Percentiles rank a stretch among this genome's conserved stretches.
These are phyloP conservation scores for Paramecium caudatum DNA, from an alignment of 73 alveolate genomes.

Conservation along the genomic window DNA sequence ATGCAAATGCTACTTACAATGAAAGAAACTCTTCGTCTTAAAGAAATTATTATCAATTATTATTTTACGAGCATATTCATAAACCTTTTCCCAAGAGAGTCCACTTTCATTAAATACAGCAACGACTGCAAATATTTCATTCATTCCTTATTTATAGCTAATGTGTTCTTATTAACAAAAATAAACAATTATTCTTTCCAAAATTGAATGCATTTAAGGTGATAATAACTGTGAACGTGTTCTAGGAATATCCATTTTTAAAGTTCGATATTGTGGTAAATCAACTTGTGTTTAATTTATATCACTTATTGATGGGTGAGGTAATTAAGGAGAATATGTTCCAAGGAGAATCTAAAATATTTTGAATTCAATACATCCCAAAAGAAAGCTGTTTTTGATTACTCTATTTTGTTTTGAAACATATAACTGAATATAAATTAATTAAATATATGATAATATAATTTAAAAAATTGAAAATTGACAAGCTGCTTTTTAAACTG, in stretches of 20 bases:
- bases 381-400: slow-evolving; percentile 66
- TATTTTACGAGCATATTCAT: slow-evolving; percentile 62
- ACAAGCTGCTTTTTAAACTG: too few relatives aligned
- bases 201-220: not conserved
- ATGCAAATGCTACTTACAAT: slow-evolving; percentile 8
- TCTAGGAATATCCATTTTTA: slow-evolving; percentile 66
- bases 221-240: slow-evolving; percentile 38
- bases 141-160: slow-evolving; percentile 67
- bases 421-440: slow-evolving; percentile 43
- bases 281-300: slow-evolving; percentile 9
- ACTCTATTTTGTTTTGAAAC: slow-evolving; percentile 53
- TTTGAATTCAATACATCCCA: slow-evolving; percentile 54
- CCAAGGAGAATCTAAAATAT: slow-evolving; percentile 42
- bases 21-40: slow-evolving; percentile 50
- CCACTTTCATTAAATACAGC: slow-evolving; percentile 50
- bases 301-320: not conserved
- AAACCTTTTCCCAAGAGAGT: slow-evolving; percentile 54
- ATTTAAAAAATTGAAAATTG: too few relatives aligned
- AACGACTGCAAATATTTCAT: slow-evolving; percentile 68
- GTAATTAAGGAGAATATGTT: slow-evolving; percentile 48
- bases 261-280: slow-evolving; percentile 27
- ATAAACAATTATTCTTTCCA: slow-evolving; percentile 1
- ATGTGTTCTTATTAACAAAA: slow-evolving; percentile 36
- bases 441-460: too few relatives aligned
- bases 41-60: slow-evolving; percentile 26